Evolutionary conservation across 176 grass and related monocot genomes (phyloP), one percentile per base, ranked within the genome.

Genomic region (Bothriochloa decipiens): DNA sequence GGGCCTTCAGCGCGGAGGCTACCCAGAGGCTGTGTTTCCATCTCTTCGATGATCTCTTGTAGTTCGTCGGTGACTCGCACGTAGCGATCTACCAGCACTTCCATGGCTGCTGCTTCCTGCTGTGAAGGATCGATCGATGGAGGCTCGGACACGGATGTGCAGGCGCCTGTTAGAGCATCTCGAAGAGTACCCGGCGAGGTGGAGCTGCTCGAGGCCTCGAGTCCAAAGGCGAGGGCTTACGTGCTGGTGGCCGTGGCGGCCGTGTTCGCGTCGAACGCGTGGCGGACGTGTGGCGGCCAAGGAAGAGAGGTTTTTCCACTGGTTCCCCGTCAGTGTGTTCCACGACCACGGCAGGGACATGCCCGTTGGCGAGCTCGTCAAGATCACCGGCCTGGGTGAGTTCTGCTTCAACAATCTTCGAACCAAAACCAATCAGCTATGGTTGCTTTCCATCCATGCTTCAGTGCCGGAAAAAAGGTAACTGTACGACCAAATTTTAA

Each of bases 361-460:
- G 79, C 93, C 87, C 57, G 68, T 95, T 65, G 96, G 93, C 55
- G 91, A 93, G 65, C 37, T 95, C 68, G 92, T 95, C 74, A 98
- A 98, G 86, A 98, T 98, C 82, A 93, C 87, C 45, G 96, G n/a
- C n/a, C n/a, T n/a, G 93, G 91, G 96, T 98, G 78, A 90, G 82
- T 78, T 76, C 46, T 83, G 3, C 35, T 43, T 74, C 47, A 47
- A 55, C 27, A 16, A 4, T 65, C 28, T 74, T 45, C 5, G 80
- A 37, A 14, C 65, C 66, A 17, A 4, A 84, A 35, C 25, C 49
- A 58, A 41, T 23, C 6, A 88, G 5, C 33, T 5, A 6, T 4
- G 35, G 35, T 1, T 8, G 2, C 63, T 22, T 32, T 75, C 28
- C 6, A 53, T 18, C 4, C 27, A 75, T 52, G 71, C 25, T 74